These are phyloP conservation scores for Pseudogymnoascus sp. DNA, from an alignment of 2,329 filamentous ascomycete genomes.

Conservation along the genomic window DNA sequence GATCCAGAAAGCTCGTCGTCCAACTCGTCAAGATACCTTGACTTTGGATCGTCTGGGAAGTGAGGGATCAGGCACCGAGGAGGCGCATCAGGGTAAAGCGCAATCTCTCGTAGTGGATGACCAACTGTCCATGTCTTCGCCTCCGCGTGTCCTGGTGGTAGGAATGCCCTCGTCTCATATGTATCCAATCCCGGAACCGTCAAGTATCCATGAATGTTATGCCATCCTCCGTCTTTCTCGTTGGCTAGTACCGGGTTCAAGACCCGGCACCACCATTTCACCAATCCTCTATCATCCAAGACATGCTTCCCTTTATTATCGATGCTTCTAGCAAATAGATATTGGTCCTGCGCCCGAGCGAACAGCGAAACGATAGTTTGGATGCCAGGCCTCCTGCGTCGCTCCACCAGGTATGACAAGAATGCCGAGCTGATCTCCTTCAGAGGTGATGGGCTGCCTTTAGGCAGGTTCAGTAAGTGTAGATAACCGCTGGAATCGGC, in stretches of 20 bases:
- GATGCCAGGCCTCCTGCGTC: conserved; percentile 54
- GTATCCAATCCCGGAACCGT: conserved; percentile 79
- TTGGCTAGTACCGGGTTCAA: conserved; percentile 62
- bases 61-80: conserved; percentile 79
- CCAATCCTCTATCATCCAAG: conserved; percentile 77
- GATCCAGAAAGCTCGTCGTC: conserved; percentile 68
- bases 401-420: conserved; percentile 63
- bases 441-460: conserved; percentile 62
- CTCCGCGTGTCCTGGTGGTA: conserved; percentile 49
- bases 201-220: conserved; percentile 64
- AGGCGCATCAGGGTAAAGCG: conserved; percentile 58
- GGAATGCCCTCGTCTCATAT: conserved; percentile 71
- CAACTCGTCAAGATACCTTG: conserved; percentile 78
- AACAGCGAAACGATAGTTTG: conserved; percentile 81
- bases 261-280: conserved; percentile 93
- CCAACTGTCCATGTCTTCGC: conserved; percentile 56
- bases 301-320: conserved; percentile 84
- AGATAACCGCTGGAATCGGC: conserved; percentile 93
- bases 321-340: conserved; percentile 87
- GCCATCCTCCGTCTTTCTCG: conserved; percentile 30
- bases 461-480: conserved; percentile 54
- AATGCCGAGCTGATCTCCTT: conserved; percentile 68
- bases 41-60: conserved; percentile 93
- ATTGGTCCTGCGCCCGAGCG: conserved; percentile 84
- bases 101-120: conserved; percentile 59